Evolutionary conservation across 441 rosid species (phyloP).

Genomic region (Gossypium laxum): DNA sequence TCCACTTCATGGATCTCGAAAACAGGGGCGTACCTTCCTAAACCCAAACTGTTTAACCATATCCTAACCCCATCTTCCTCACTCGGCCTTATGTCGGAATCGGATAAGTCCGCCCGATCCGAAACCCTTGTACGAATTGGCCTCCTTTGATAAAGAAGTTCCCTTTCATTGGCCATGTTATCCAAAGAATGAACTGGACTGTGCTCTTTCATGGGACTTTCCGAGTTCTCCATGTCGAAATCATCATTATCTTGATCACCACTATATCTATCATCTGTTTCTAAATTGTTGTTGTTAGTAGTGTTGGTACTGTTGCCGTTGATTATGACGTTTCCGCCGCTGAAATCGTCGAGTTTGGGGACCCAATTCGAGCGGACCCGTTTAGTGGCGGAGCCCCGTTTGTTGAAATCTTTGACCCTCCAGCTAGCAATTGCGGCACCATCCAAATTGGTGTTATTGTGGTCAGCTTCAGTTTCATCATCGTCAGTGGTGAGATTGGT

Average conservation of each 20-base stretch:
- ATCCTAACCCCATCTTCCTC: conserved; percentile 66
- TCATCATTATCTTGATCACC: conserved; percentile 41
- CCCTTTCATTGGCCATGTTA: conserved; percentile 44
- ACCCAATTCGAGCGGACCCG: conserved; percentile 55
- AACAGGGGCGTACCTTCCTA: conserved; percentile 76
- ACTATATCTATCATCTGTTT: conserved; percentile 36
- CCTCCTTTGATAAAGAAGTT: conserved; percentile 26
- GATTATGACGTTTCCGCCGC: conserved; percentile 13
- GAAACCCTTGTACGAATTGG: conserved; percentile 23
- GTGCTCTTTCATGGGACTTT: conserved; percentile 48
- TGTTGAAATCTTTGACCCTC: conserved; percentile 49
- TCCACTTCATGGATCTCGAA: conserved; percentile 94
- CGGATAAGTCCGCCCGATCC: conserved; percentile 41
- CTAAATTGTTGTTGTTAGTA: conserved; percentile 11
- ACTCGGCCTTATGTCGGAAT: conserved; percentile 32
- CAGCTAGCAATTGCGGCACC: conserved; percentile 50
- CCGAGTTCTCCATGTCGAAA: conserved; percentile 51
- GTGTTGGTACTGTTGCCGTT: conserved; percentile 10
- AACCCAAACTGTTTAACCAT: conserved; percentile 76
- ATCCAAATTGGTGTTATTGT: conserved; percentile 29
- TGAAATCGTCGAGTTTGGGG: conserved; percentile 34
- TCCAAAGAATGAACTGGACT: conserved; percentile 55
- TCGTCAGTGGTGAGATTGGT: conserved; percentile 45
- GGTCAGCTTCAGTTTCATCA: conserved; percentile 33
- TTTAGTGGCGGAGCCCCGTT: conserved; percentile 41